Evolutionary conservation across 257 asterid species (phyloP), one percentile per base, ranked within the genome.

Genomic region (Jasminum sambac): DNA sequence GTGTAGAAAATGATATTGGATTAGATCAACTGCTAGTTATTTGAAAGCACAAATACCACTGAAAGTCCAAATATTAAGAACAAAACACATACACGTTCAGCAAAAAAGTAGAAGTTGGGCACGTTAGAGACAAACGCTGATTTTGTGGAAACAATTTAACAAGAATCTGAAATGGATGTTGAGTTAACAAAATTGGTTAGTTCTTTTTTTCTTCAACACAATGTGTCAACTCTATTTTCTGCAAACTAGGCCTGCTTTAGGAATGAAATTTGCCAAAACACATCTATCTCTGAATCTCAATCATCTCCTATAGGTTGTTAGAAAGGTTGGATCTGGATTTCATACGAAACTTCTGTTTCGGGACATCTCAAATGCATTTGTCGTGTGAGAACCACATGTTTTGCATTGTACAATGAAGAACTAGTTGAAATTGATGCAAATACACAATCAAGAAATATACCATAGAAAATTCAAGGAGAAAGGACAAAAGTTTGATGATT

Each of bases 401-500:
- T 19, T 21, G n/a, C 69, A 58, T 64, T 46, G 19, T 43, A 36
- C 44, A 68, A 46, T 34, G 37, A 37, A 42, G 66, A 36, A 65
- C 66, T 46, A 1, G 10, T 55, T 34, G 58, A 25, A 21, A 36
- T 38, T 38, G 65, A 39, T 60, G 11, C 62, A 63, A 66, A 21
- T 63, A 30, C 59, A 72, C 66, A 69, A 30, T 46, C 25, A 25
- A 57, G 64, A 69, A 72, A 43, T 48, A 43, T 84, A 90, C 97
- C 92, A 68, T 76, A 84, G 82, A 88, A 68, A 90, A 79, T 72
- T 81, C 83, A 66, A 92, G 81, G 78, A 92, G 75, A 82, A 83
- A 74, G 7, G 83, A 72, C 81, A 87, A 77, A 63, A 90, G 48
- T 73, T 79, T 63, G 76, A 66, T 75, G 71, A 77, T 77, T 68